Evolutionary conservation across 306 rosid genomes (phyloP).

Genomic region (Hylodesmum podocarpum): DNA sequence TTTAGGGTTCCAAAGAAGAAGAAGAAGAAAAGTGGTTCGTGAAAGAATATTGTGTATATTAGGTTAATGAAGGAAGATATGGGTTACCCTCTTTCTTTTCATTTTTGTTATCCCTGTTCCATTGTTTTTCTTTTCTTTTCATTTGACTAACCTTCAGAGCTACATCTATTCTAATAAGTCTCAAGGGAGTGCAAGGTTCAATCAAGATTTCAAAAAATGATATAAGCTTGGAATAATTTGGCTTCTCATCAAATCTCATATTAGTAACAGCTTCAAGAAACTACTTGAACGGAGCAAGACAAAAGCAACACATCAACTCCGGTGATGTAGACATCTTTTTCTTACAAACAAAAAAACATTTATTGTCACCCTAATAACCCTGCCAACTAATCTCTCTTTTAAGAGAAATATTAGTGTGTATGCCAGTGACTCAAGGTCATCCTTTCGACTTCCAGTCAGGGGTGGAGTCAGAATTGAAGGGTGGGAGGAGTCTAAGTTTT

Average conservation of each 20-base stretch:
- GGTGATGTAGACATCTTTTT: slow-evolving; percentile 92
- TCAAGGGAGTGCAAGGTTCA: slow-evolving; percentile 65
- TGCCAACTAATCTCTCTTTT: slow-evolving; percentile 66
- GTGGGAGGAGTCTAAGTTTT: too few relatives aligned
- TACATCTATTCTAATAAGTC: slow-evolving; percentile 91
- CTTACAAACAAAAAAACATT: slow-evolving; percentile 93
- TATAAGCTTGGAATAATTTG: slow-evolving; percentile 83
- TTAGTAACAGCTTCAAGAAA: slow-evolving; percentile 86
- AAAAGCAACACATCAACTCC: slow-evolving; percentile 88
- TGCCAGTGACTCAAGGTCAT: slow-evolving; percentile 91
- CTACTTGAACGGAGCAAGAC: slow-evolving; percentile 84
- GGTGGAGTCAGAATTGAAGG: too few relatives aligned
- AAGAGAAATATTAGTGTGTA: slow-evolving; percentile 90
- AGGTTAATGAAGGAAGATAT: slow-evolving; percentile 44
- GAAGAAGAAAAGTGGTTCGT: slow-evolving; percentile 31
- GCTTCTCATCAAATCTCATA: slow-evolving; percentile 95
- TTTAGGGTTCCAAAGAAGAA: slow-evolving; percentile 41
- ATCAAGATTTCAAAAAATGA: slow-evolving; percentile 81
- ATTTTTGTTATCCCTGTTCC: slow-evolving; percentile 30
- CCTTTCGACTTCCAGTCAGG: slow-evolving; percentile 95
- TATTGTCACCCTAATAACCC: slow-evolving; percentile 84
- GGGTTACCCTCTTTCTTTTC: slow-evolving; percentile 24
- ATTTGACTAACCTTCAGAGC: slow-evolving; percentile 78
- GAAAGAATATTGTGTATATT: slow-evolving; percentile 40
- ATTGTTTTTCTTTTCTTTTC: neutral